Evolutionary conservation across 139 green algal genomes (phyloP), one percentile per base, ranked within the genome.

Genomic region (Chara braunii): DNA sequence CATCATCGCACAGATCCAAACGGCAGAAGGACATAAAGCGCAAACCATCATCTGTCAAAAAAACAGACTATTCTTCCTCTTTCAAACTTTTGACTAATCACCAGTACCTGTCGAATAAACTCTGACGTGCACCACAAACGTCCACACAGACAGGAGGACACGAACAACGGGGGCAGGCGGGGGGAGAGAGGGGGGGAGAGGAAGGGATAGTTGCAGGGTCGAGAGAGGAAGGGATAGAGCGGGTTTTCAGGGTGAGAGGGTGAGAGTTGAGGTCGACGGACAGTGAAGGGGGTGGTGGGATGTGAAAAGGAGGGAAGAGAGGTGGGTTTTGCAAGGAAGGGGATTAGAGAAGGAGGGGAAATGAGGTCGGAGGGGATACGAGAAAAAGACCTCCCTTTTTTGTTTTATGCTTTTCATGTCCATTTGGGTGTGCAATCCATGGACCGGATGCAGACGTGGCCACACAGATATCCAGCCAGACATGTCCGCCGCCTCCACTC

Each of bases 301-400:
- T 9, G 9, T 26, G 33, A 9, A 56, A 9, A 8, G 45, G 9
- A 6, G 9, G 8, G 33, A 28, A 56, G 40, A 48, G 40, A 48
- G 40, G 18, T 18, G 40, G 40, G 18, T 18, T n/a, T 18, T n/a
- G 40, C 14, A 56, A 28, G 33, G 45, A 28, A 28, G 33, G 45
- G 33, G 45, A 56, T 37, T 26, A 56, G 45, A 9, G 45, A 56
- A 28, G 9, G 45, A 56, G 45, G 33, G 45, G 33, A 28, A 56
- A 28, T 8, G 45, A 56, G 45, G 9, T 26, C 31, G 45, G 33
- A 28, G 33, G 45, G 9, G 45, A 56, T 26, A 56, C 26, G 33
- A 28, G 9, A 28, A 56, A n/a, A n/a, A n/a, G n/a, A n/a, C n/a
- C n/a, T n/a, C n/a, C n/a, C n/a, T n/a, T n/a, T n/a, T n/a, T n/a